Percentiles rank a stretch among this genome's conserved stretches.
phyloP scores from a whole-genome alignment of 2,329 filamentous ascomycete genomes.

The Aspergillus latus region DNA sequence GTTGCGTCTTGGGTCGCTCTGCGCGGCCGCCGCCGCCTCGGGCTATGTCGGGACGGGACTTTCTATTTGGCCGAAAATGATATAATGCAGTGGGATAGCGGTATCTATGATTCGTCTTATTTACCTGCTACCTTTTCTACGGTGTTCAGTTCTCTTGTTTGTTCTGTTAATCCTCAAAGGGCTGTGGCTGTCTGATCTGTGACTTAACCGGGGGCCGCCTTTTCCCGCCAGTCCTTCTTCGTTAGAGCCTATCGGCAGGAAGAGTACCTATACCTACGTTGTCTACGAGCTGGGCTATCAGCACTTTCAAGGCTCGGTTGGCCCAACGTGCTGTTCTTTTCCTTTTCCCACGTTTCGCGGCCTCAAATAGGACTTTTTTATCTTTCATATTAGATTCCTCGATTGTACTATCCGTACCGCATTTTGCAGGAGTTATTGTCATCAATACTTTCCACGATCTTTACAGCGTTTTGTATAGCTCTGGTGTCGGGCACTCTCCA shows the following conservation, averaged over 20 bases:
- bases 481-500: not conserved
- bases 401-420: not conserved
- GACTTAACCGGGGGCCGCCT: not conserved
- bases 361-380: not conserved
- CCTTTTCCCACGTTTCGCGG: constrained; percentile 1
- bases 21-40: constrained; percentile 25
- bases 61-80: constrained; percentile 19
- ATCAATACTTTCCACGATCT: not conserved
- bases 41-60: constrained; percentile 16
- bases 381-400: constrained; percentile 3
- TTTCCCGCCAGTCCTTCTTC: not conserved
- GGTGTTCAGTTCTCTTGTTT: not conserved
- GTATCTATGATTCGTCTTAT: constrained; percentile 1
- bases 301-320: constrained; percentile 9
- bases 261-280: not conserved
- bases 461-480: constrained; percentile 12
- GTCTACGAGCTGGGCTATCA: not conserved
- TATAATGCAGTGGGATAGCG: constrained; percentile 6
- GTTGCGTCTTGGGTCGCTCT: constrained; percentile 31
- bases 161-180: not conserved
- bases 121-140: not conserved
- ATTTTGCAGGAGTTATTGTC: not conserved
- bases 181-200: not conserved
- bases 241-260: not conserved
- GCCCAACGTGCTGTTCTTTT: constrained; percentile 11